A percentile compares a stretch with the other conserved stretches of the same genome.
Conservation (phyloP, 2,329 filamentous ascomycete species). For the Thermoascus crustaceus region DNA sequence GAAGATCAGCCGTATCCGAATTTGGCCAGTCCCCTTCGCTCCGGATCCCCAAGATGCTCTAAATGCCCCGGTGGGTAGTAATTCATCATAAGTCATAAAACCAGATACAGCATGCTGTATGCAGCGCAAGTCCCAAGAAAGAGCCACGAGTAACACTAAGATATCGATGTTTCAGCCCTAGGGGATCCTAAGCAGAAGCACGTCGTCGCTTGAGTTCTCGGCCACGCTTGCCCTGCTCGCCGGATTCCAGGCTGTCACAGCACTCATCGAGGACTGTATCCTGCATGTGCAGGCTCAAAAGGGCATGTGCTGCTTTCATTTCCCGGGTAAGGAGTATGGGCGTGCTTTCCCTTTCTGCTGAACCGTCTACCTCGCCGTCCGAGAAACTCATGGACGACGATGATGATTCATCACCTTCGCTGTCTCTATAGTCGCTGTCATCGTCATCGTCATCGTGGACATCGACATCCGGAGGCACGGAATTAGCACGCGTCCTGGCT, state of each 20-base stretch:
- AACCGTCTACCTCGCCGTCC: not conserved
- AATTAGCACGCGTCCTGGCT: not conserved
- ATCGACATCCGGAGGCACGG: not conserved
- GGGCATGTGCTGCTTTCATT: conserved; percentile 30
- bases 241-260: not conserved
- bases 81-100: too few relatives aligned
- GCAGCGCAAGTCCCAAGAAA: too few relatives aligned
- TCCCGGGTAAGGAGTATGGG: conserved; percentile 21
- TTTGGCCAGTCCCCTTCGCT: too few relatives aligned
- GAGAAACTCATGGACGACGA: not conserved
- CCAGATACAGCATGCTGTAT: too few relatives aligned
- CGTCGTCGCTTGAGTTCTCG: not conserved
- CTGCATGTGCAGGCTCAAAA: conserved; percentile 28
- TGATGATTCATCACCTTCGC: conserved; percentile 2
- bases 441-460: conserved; percentile 14
- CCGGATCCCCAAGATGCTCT: too few relatives aligned
- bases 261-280: conserved; percentile 9
- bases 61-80: too few relatives aligned
- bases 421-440: conserved; percentile 21
- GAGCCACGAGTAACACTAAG: not conserved
- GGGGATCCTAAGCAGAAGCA: not conserved
- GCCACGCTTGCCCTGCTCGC: not conserved
- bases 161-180: not conserved
- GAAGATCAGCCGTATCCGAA: too few relatives aligned
- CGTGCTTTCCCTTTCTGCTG: not conserved